Evolutionary conservation across 495 filamentous ascomycete genomes (phyloP).

Genomic region (Chaetomidium leptoderma): DNA sequence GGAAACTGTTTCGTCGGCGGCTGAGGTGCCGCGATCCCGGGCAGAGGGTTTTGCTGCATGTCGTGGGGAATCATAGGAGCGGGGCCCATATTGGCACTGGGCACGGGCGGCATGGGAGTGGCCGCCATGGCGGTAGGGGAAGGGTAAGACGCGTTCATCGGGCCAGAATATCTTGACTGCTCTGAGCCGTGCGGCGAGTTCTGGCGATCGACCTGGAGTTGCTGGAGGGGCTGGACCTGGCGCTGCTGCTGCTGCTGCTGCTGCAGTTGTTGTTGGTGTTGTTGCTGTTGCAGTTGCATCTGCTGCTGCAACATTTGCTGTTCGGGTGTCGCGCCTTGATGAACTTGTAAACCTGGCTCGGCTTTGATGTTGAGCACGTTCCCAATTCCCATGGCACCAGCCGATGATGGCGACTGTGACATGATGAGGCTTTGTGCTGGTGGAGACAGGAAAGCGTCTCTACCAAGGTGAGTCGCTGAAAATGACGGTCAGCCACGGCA

Average conservation of each 20-base stretch:
- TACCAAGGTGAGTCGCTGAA: not conserved
- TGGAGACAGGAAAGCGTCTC: not conserved
- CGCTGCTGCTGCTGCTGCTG: conserved; percentile 20
- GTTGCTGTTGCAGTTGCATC: conserved; percentile 17
- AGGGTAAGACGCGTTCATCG: conserved; percentile 33
- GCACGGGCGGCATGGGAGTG: conserved; percentile 37
- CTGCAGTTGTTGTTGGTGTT: conserved; percentile 15
- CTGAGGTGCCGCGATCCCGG: conserved; percentile 29
- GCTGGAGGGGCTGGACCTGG: conserved; percentile 12
- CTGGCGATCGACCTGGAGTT: conserved; percentile 57
- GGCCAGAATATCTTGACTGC: conserved; percentile 34
- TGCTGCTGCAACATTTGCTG: conserved; percentile 20
- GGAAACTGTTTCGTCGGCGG: conserved; percentile 66
- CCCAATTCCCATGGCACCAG: conserved; percentile 38
- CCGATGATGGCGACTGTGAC: conserved; percentile 35
- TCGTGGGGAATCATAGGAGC: conserved; percentile 45
- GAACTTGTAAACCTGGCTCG: not conserved
- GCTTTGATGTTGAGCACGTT: conserved; percentile 36
- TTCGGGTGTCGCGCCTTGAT: conserved; percentile 21
- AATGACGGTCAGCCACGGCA: not conserved
- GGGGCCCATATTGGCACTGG: conserved; percentile 50
- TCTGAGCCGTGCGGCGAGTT: conserved; percentile 68
- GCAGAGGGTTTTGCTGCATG: conserved; percentile 41
- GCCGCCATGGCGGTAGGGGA: conserved; percentile 36
- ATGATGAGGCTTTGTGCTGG: conserved; percentile 19